Base-by-base conservation (phyloP, 768 basidiomycete species). In the Dacryopinax primogenitus region DNA sequence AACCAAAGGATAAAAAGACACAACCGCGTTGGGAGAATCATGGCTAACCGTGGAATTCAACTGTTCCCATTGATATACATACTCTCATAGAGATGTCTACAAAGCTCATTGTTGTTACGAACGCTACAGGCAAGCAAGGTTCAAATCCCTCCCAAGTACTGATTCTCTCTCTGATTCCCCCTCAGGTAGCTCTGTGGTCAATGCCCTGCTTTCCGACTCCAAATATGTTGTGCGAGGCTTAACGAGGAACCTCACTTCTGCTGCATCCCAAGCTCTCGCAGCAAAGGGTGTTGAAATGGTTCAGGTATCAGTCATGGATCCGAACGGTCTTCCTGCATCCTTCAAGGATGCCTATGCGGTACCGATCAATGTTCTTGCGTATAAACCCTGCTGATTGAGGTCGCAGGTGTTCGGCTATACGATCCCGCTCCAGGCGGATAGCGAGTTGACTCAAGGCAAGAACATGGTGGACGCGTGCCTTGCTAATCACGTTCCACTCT, bases 201-300 rank as follows among this genome's bases (percentile, higher is more conserved):
- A 39, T 9, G 65, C 67, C 62, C 65, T 72, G n/a, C 33, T 68
- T 44, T 15, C n/a, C 1, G 26, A 62, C 47, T 68, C 65, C 37
- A 62, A 63, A 0, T 72, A 72, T 64, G 68, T 67, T 1, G 58
- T 72, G 23, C 66, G 70, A 13, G 71, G 64, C 7, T 35, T 72
- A 62, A 70, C 70, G 1, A 64, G 71, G 21, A 68, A 71, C 34
- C n/a, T 66, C 1, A n/a, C 36, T 45, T 69, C 69, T 44, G 26
- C 66, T 2, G 28, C 62, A 6, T 47, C 62, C 3, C 41, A 68
- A 33, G 63, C 47, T 9, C 51, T 58, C 13, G 13, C 4, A 13
- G 26, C 51, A 13, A 26, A 58, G 21, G 51, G 51, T 21, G 51
- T 58, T 21, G 51, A 58, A 30, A 58, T 58, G 51, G 51, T 58